Evolutionary conservation across 2,329 filamentous ascomycete genomes (phyloP), one percentile per base, ranked within the genome.

Genomic region (Fusarium goolgardi): DNA sequence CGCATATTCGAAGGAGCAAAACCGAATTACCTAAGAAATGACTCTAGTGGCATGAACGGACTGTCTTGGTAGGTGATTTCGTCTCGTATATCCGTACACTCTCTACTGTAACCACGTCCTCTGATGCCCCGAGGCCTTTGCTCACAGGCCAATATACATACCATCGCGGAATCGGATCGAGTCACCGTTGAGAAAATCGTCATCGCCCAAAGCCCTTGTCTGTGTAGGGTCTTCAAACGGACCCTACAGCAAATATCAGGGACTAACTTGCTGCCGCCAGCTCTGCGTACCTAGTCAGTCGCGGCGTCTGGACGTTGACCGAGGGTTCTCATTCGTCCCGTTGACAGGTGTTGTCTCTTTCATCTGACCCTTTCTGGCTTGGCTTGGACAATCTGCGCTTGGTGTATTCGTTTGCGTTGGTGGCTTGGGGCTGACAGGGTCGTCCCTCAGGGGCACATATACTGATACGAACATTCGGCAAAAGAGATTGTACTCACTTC

Each of bases 181-280:
- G 35, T 29, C 40, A 47, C 65, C 65, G 66, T 31, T 6, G 50
- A 63, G 50, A 63, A 55, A 46, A 25, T 50, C 65, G 65, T 69
- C 65, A 69, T 69, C 55, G 56, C 55, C 35, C 39, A 35, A 49
- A 43, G 18, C 39, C 59, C 35, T 32, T 44, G 41, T 41, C 51
- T 31, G 32, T 46, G 35, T 43, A 49, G 47, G 57, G 49, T 31
- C 37, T 45, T 52, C 53, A 64, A 65, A 69, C 60, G 65, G 50
- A 43, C 47, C 61, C 44, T 65, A 59, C 47, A 65, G 44, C 9
- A 55, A 51, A 65, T 41, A 32, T 37, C 44, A 49, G 47, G 47
- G 60, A 65, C 46, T 41, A 47, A 60, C 46, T 51, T 59, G 31
- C 27, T 34, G 13, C 16, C 31, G 21, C 20, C 27, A 44, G 20